phyloP scores from a whole-genome alignment of 768 basidiomycete species.

The Lactarius indigo region DNA sequence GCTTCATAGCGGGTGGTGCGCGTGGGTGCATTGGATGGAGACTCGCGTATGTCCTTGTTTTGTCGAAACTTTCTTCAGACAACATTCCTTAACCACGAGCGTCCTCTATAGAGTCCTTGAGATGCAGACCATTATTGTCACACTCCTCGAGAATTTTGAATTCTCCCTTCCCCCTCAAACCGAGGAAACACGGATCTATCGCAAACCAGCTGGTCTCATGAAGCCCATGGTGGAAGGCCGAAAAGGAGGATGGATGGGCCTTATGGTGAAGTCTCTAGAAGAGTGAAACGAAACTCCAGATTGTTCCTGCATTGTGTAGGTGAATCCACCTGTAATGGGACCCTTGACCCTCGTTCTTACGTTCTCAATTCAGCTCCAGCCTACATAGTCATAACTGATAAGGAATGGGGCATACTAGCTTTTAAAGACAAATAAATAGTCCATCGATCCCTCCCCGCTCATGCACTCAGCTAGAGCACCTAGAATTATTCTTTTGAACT shows the following conservation, averaged over 20 bases:
- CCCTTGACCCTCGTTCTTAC: too few species aligned
- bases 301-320: too few species aligned
- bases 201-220: constrained; percentile 7
- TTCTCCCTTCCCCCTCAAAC: constrained; percentile 4
- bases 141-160: constrained; percentile 9
- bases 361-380: too few species aligned
- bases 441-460: too few species aligned
- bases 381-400: too few species aligned
- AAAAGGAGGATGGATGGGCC: constrained; percentile 2
- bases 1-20: not conserved
- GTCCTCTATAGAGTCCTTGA: not conserved
- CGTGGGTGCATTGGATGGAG: constrained; percentile 9
- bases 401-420: too few species aligned
- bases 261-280: not conserved
- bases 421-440: too few species aligned
- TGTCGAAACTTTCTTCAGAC: not conserved
- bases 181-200: constrained; percentile 2
- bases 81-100: not conserved
- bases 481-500: too few species aligned
- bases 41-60: constrained; percentile 1
- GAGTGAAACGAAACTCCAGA: not conserved
- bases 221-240: not conserved
- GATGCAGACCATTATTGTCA: constrained; percentile 1
- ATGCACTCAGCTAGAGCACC: too few species aligned
- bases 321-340: too few species aligned